A percentile compares a stretch with the other conserved stretches of the same genome.
Conservation (phyloP, 257 asterid species). For the Paulownia fortunei region DNA sequence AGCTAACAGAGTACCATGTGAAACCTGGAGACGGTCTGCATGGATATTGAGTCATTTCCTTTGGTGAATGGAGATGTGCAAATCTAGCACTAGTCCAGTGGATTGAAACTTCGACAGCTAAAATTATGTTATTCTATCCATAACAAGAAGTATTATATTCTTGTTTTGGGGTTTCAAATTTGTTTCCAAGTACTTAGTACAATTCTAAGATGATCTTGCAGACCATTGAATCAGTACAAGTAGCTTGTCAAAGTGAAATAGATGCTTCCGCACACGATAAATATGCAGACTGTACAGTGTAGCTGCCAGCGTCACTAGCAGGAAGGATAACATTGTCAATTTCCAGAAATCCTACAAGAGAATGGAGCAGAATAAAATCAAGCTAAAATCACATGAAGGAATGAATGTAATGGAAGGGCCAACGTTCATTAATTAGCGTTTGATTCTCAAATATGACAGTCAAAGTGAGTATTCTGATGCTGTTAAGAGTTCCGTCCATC, state of each 20-base stretch:
- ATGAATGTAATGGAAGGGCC: no score
- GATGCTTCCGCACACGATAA: constrained; percentile 66
- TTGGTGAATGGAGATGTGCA: no score
- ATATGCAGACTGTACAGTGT: constrained; percentile 61
- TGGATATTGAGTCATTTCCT: no score
- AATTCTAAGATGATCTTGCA: not conserved
- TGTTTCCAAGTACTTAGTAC: not conserved
- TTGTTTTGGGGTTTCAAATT: not conserved
- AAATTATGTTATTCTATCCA: not conserved
- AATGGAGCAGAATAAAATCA: constrained; percentile 8
- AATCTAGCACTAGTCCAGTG: no score
- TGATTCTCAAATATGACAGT: no score
- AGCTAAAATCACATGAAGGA: not conserved
- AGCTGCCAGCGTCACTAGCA: constrained; percentile 65
- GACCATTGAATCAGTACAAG: constrained; percentile 8
- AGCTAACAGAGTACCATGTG: no score
- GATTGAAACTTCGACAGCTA: no score
- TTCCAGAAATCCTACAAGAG: constrained; percentile 76
- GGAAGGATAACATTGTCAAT: constrained; percentile 63
- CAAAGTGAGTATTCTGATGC: no score
- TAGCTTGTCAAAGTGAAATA: constrained; percentile 68
- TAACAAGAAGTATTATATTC: not conserved
- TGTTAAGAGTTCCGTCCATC: no score
- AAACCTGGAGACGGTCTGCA: no score
- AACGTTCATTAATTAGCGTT: no score